Base-by-base conservation (phyloP, 441 rosid genomes). In the Francoa sonchifolia region DNA sequence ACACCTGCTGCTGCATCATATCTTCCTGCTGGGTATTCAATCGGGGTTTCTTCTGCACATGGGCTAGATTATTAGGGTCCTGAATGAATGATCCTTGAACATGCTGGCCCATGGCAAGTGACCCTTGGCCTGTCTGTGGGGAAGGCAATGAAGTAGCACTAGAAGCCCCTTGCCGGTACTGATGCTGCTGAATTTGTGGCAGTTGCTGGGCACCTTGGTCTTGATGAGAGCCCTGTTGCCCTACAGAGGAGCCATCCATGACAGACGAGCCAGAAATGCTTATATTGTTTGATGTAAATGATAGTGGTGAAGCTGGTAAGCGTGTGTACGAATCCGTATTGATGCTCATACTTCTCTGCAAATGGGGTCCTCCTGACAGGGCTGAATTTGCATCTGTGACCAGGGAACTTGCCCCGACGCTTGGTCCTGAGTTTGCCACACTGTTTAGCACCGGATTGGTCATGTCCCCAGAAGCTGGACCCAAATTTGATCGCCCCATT, bases 371-470 rank as follows among this genome's bases (percentile, higher is more conserved):
- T 19, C 85, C 81, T 25, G 97, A 84, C 43, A 89, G 74, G 0
- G 79, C 86, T 6, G 98, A 89, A 66, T 89, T 85, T 44, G 94
- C 98, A 76, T 89, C 98, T 22, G 98, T 89, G 31, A 82, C 85
- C 68, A 89, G 50, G 7, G 98, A 89, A 63, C 98, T 89, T 12
- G 96, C 98, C 45, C 89, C 97, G 30, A 80, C 75, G 61, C 95
- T 84, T n/a, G 90, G 94, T 54, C 94, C 96, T 8, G 98, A 79
- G 48, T 82, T 90, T 35, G 89, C 84, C 50, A 75, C 83, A 18
- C 78, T 76, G 73, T 79, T 85, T 77, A 85, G 67, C 56, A 65
- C 68, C 19, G 67, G 73, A 71, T 74, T 82, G 56, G 76, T 83
- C 74, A 84, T 67, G 45, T 81, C 97, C 62, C 87, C 84, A 53